phyloP scores from a whole-genome alignment of 164 flowering plant species.

The Aristolochia californica region DNA sequence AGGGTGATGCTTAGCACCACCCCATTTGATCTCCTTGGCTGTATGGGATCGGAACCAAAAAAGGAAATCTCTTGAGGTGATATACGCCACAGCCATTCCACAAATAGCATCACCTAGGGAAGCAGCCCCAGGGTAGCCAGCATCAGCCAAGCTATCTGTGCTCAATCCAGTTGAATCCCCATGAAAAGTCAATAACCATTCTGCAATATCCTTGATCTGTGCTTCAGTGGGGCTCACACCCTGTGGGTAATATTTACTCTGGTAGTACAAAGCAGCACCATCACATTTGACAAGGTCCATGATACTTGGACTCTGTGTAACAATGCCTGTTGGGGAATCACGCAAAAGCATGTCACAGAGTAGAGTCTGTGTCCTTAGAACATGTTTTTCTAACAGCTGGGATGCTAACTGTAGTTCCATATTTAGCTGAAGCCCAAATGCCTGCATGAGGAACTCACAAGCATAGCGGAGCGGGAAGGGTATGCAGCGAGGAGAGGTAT shows the following conservation, averaged over 20 bases:
- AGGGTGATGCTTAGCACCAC: constrained; percentile 97
- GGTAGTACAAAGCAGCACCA: constrained; percentile 80
- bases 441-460: constrained; percentile 95
- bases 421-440: constrained; percentile 86
- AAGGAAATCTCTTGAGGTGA: constrained; percentile 61
- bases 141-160: constrained; percentile 86
- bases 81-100: constrained; percentile 95
- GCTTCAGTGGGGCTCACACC: constrained; percentile 83
- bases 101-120: constrained; percentile 89
- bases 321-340: constrained; percentile 81
- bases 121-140: constrained; percentile 85
- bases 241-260: constrained; percentile 57
- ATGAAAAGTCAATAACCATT: constrained; percentile 69
- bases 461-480: constrained; percentile 94
- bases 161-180: constrained; percentile 88
- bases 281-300: constrained; percentile 97
- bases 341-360: constrained; percentile 93
- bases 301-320: constrained; percentile 80
- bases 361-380: constrained; percentile 78
- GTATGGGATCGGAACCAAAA: constrained; percentile 97
- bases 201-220: constrained; percentile 69
- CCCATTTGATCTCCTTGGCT: constrained; percentile 93
- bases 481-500: constrained; percentile 67
- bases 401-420: constrained; percentile 84
- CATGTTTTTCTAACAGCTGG: constrained; percentile 67